A percentile compares a stretch with the other conserved stretches of the same genome.
These are phyloP conservation scores for Debaryomyces subglobosus DNA, from an alignment of 1,139 yeast species.

Conservation along the genomic window DNA sequence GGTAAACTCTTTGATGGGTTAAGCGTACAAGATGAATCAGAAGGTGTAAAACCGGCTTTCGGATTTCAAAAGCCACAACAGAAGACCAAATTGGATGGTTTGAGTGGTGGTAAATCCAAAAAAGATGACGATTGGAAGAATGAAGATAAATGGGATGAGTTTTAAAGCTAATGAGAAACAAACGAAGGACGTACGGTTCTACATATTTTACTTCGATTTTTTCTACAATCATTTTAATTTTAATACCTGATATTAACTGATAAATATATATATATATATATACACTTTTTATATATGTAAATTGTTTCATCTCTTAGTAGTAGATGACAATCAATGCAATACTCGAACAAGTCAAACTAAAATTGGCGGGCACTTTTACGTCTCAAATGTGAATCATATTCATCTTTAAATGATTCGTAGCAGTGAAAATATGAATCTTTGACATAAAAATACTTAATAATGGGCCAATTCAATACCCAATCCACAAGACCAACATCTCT, in stretches of 20 bases:
- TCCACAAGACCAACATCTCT: slow-evolving; percentile 66
- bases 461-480: slow-evolving; percentile 55
- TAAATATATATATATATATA: not conserved
- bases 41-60: slow-evolving; percentile 62
- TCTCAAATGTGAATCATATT: slow-evolving; percentile 27
- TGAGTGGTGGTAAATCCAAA: slow-evolving; percentile 40
- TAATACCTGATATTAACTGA: not conserved
- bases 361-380: not conserved
- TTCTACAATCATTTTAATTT: not conserved
- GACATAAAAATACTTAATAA: slow-evolving; percentile 48
- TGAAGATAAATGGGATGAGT: slow-evolving; percentile 52
- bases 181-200: not conserved
- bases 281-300: not conserved
- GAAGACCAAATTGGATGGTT: slow-evolving; percentile 59
- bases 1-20: slow-evolving; percentile 56
- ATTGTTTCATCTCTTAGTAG: not conserved
- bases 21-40: slow-evolving; percentile 31
- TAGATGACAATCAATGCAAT: not conserved
- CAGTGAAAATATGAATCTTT: slow-evolving; percentile 60
- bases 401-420: slow-evolving; percentile 43
- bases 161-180: slow-evolving; percentile 20
- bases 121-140: slow-evolving; percentile 29
- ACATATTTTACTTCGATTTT: not conserved
- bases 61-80: slow-evolving; percentile 66
- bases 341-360: not conserved